Evolutionary conservation across 2,329 filamentous ascomycete genomes (phyloP).

Genomic region (Teratosphaeriaceae sp.): DNA sequence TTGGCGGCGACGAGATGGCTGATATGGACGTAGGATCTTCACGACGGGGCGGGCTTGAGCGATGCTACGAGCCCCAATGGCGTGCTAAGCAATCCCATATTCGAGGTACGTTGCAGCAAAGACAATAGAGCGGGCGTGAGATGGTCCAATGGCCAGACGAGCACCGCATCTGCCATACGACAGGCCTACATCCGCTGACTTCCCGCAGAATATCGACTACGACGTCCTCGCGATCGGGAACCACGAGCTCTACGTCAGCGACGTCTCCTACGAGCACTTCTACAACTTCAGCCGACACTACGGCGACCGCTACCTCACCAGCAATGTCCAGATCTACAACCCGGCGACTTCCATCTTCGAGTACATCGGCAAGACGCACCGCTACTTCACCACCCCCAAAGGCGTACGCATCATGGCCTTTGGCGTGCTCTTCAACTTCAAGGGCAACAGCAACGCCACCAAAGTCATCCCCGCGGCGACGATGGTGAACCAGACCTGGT

Average conservation of each 20-base stretch:
- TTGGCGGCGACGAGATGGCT: slow-evolving; percentile 1
- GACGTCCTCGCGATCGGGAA: slow-evolving; percentile 53
- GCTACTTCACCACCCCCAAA: slow-evolving; percentile 45
- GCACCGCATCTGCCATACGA: no score
- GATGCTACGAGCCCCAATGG: slow-evolving; percentile 56
- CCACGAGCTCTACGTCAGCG: slow-evolving; percentile 59
- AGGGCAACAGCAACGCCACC: slow-evolving; percentile 55
- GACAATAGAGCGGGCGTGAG: no score
- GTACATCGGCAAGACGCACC: slow-evolving; percentile 41
- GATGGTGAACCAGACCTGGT: slow-evolving; percentile 53
- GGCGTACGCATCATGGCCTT: slow-evolving; percentile 48
- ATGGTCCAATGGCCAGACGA: no score
- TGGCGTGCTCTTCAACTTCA: slow-evolving; percentile 44
- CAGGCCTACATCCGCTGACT: no score
- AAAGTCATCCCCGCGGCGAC: slow-evolving; percentile 51
- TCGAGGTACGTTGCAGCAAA: slow-evolving; percentile 29
- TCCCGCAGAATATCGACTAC: slow-evolving; percentile 40
- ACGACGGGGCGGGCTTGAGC: slow-evolving; percentile 58
- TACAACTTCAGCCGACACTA: slow-evolving; percentile 53
- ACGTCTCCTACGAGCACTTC: slow-evolving; percentile 57
- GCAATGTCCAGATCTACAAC: slow-evolving; percentile 47
- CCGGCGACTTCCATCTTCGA: slow-evolving; percentile 37
- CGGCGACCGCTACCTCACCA: slow-evolving; percentile 47
- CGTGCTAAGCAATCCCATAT: slow-evolving; percentile 46
- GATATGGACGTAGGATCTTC: slow-evolving; percentile 45